Evolutionary conservation across 164 flowering plant genomes (phyloP), one percentile per base, ranked within the genome.

Genomic region (Vitis labrusca): DNA sequence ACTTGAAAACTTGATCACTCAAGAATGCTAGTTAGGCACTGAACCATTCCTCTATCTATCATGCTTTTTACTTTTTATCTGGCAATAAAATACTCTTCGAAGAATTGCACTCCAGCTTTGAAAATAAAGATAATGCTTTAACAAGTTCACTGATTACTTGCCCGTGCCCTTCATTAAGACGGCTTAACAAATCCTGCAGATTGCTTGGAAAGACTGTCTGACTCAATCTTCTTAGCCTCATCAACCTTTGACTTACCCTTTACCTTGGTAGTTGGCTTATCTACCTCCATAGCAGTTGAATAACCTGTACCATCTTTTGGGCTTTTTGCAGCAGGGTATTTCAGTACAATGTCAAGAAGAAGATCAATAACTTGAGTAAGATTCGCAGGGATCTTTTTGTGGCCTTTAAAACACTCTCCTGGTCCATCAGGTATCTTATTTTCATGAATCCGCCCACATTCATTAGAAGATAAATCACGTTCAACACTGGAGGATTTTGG

Each of bases 191-290:
- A 73, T 11, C 69, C 84, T 15, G 91, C 87, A 54, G 97, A 89
- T 75, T 80, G 85, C 64, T 89, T 95, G 15, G 88, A 81, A 19
- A 60, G 12, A 64, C 71, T 58, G 66, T 83, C 88, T 49, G 73
- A 54, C 59, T 80, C 92, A 54, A 65, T 50, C 66, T 85, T 86
- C 74, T 64, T 76, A 37, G 78, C 66, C 59, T 85, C 95, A 65
- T 81, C 92, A 79, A 91, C 90, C 79, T 88, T 89, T 66, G 91
- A 82, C 77, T 94, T 94, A 27, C 99, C 99, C 79, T 94, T 94
- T 10, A 80, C 79, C 74, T 84, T 92, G 9, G 73, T 76, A 17
- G 78, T 68, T 65, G 94, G 85, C 74, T 81, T 91, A 89, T 91
- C 94, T 50, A 91, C 82, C 62, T 92, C 97, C 99, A 94, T 91